Evolutionary conservation across 2,329 filamentous ascomycete species (phyloP).

Genomic region (Fusarium sp.): DNA sequence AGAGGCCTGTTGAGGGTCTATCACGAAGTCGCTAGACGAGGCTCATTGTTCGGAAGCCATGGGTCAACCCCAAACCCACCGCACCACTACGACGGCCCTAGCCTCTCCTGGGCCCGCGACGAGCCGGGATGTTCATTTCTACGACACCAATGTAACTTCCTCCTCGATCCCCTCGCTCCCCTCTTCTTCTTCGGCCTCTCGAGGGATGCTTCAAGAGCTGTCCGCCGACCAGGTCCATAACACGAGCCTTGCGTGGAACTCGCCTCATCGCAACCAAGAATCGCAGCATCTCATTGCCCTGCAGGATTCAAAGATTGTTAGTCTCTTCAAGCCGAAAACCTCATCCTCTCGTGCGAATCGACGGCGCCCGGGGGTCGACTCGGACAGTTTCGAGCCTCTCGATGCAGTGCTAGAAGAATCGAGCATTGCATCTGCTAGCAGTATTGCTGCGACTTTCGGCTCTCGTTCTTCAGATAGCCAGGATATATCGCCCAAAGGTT

Average conservation of each 20-base stretch:
- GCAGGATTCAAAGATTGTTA: constrained; percentile 17
- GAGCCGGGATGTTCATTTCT: constrained; percentile 39
- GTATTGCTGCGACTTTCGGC: constrained; percentile 12
- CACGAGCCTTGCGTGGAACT: constrained; percentile 33
- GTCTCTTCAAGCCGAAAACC: constrained; percentile 32
- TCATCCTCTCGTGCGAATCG: constrained; percentile 42
- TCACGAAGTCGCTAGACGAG: constrained; percentile 18
- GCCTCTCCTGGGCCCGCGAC: constrained; percentile 21
- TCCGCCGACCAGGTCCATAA: constrained; percentile 48
- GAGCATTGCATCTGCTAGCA: constrained; percentile 21
- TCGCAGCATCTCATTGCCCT: constrained; percentile 7
- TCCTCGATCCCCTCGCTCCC: constrained; percentile 39
- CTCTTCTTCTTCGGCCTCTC: constrained; percentile 33
- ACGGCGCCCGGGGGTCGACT: constrained; percentile 51
- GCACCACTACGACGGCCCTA: constrained; percentile 34
- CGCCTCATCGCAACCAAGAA: constrained; percentile 22
- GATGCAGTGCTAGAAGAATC: constrained; percentile 53
- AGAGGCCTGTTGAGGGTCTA: constrained; percentile 17
- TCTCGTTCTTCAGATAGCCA: constrained; percentile 11
- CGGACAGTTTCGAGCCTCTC: constrained; percentile 55
- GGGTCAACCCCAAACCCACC: constrained; percentile 44
- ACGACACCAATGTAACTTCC: constrained; percentile 29
- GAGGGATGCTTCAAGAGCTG: constrained; percentile 49
- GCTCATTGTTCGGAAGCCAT: constrained; percentile 35
- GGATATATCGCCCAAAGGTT: constrained; percentile 32